Conservation (phyloP, 2,329 filamentous ascomycete species). For the Pezizomycotina sp. region DNA sequence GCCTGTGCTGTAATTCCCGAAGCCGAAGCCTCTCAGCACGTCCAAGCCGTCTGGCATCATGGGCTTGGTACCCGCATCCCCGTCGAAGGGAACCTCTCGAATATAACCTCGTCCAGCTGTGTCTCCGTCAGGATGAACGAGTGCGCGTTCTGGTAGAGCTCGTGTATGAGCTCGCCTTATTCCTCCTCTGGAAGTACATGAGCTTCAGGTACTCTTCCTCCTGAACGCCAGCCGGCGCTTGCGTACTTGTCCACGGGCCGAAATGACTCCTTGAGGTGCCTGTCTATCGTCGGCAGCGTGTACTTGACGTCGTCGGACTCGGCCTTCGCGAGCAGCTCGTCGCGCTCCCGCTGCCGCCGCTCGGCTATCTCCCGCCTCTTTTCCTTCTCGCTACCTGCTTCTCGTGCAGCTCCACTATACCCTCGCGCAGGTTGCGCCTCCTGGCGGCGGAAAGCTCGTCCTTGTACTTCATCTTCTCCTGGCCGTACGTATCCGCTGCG, state of each 20-base stretch:
- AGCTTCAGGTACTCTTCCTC: slow-evolving; percentile 41
- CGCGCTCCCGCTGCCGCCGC: slow-evolving; percentile 36
- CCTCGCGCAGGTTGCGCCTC: slow-evolving; percentile 53
- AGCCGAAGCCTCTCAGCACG: too few species aligned
- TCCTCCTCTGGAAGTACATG: slow-evolving; percentile 31
- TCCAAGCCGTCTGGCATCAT: too few species aligned
- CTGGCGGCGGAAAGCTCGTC: slow-evolving; percentile 54
- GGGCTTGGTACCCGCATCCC: not conserved
- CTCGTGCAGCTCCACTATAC: slow-evolving; percentile 50
- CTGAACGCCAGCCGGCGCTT: slow-evolving; percentile 44
- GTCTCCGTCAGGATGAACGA: slow-evolving; percentile 71
- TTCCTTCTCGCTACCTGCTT: slow-evolving; percentile 39
- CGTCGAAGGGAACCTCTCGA: slow-evolving; percentile 27
- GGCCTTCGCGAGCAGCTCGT: slow-evolving; percentile 42
- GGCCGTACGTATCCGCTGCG: slow-evolving; percentile 16
- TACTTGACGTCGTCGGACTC: slow-evolving; percentile 61
- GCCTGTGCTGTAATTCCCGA: too few species aligned
- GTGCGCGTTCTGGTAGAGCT: slow-evolving; percentile 76
- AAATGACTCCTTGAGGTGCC: too few species aligned
- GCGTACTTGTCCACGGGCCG: slow-evolving; percentile 35
- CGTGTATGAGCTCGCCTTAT: too few species aligned
- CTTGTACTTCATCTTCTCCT: slow-evolving; percentile 43
- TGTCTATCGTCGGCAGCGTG: slow-evolving; percentile 55
- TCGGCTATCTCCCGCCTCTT: slow-evolving; percentile 31
- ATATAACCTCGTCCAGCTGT: slow-evolving; percentile 58